phyloP scores from a whole-genome alignment of 768 basidiomycete genomes.

The Suillus weaverae region DNA sequence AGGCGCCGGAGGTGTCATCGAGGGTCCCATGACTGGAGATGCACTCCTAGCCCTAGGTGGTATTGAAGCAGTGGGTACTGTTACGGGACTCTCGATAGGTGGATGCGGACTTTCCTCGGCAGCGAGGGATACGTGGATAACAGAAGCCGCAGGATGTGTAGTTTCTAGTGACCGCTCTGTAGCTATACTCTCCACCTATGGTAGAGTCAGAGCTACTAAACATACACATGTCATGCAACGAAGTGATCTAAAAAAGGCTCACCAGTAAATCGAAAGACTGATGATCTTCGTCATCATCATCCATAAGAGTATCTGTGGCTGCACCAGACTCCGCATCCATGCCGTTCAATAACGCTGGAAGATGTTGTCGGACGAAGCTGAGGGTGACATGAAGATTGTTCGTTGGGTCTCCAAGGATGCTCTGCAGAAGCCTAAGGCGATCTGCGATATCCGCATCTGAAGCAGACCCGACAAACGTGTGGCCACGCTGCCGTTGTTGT shows the following conservation, averaged over 20 bases:
- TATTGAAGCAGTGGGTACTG: slow-evolving; percentile 7
- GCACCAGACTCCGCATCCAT: slow-evolving; percentile 8
- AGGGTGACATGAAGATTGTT: slow-evolving; percentile 44
- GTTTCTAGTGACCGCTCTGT: slow-evolving; percentile 2
- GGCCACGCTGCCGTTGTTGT: slow-evolving; percentile 18
- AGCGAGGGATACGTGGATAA: not conserved
- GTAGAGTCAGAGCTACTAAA: slow-evolving; percentile 33
- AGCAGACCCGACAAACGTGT: slow-evolving; percentile 20
- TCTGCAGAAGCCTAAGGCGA: slow-evolving; percentile 44
- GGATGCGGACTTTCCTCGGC: not conserved
- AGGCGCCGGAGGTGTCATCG: not conserved
- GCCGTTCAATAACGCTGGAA: slow-evolving; percentile 31
- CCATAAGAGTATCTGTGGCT: slow-evolving; percentile 23
- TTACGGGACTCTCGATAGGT: not conserved
- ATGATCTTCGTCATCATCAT: slow-evolving; percentile 23
- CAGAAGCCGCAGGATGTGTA: not conserved
- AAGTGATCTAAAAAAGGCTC: slow-evolving; percentile 18
- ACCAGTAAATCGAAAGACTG: slow-evolving; percentile 25
- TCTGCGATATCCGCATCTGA: slow-evolving; percentile 31
- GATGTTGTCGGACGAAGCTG: slow-evolving; percentile 34
- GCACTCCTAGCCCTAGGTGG: slow-evolving; percentile 4
- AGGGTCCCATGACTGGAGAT: not conserved
- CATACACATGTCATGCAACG: slow-evolving; percentile 21
- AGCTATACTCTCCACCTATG: slow-evolving; percentile 13
- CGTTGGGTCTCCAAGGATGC: slow-evolving; percentile 48